A percentile compares a stretch with the other conserved stretches of the same genome.
Evolutionary conservation across 2,329 filamentous ascomycete genomes (phyloP).

Genomic region (Botrytis porri): DNA sequence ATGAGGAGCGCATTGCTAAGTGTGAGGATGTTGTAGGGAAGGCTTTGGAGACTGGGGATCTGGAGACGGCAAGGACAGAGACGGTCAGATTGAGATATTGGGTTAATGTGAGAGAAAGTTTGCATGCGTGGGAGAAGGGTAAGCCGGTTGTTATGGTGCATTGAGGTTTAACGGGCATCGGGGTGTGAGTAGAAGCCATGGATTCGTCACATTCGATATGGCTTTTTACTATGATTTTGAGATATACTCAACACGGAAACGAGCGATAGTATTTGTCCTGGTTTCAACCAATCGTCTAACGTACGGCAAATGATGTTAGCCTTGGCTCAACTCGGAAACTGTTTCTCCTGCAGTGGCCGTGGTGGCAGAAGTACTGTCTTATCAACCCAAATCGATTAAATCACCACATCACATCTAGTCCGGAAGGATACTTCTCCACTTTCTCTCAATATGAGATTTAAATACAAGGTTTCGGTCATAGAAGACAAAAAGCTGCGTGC

Average conservation of each 20-base stretch:
- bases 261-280: not conserved
- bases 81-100: slow-evolving; percentile 82
- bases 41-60: slow-evolving; percentile 64
- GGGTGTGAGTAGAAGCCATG: not conserved
- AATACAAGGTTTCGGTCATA: not conserved
- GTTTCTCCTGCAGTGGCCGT: not conserved
- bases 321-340: not conserved
- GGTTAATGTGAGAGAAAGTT: slow-evolving; percentile 78
- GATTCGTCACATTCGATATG: not conserved
- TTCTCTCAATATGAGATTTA: not conserved
- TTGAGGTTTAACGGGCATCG: slow-evolving; percentile 29
- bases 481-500: not conserved
- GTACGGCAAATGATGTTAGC: not conserved
- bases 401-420: too few relatives aligned
- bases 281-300: too few relatives aligned
- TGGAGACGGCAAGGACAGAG: slow-evolving; percentile 66
- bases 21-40: slow-evolving; percentile 61
- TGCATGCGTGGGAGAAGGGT: slow-evolving; percentile 82
- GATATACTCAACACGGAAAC: not conserved
- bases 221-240: not conserved
- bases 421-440: not conserved
- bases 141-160: slow-evolving; percentile 55
- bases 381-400: not conserved
- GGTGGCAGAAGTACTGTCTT: not conserved
- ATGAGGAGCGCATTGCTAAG: slow-evolving; percentile 62